Conservation (phyloP, 176 grass and related monocot species). For the Saccharum officinarum region DNA sequence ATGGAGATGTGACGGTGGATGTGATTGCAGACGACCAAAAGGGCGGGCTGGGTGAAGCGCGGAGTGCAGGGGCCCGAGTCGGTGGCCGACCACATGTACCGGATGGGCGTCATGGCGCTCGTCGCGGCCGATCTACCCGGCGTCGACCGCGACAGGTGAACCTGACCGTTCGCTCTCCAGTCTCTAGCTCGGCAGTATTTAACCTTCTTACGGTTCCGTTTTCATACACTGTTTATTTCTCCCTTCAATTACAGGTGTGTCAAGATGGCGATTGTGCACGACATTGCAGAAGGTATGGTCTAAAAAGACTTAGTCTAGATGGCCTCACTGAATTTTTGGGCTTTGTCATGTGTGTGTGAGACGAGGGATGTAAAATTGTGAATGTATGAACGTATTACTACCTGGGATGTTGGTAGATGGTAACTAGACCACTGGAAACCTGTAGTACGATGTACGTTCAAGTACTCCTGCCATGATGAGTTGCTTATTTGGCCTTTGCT, state of each 20-base stretch:
- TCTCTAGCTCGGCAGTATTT: not conserved
- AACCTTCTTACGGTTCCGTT: too few relatives aligned
- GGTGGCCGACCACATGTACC: slow-evolving; percentile 97
- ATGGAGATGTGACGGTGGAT: not conserved
- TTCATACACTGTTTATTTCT: not conserved
- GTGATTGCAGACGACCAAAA: slow-evolving; percentile 74
- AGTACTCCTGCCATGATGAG: not conserved
- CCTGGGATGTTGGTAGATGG: not conserved
- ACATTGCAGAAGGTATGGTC: slow-evolving; percentile 84
- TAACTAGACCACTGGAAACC: not conserved
- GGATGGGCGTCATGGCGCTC: slow-evolving; percentile 96
- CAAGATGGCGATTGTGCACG: slow-evolving; percentile 97
- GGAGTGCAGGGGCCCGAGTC: slow-evolving; percentile 82
- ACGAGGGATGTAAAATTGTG: not conserved
- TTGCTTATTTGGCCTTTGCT: not conserved
- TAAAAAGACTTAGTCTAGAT: not conserved
- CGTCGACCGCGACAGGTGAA: slow-evolving; percentile 80
- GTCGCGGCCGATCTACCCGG: slow-evolving; percentile 83
- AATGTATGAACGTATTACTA: not conserved
- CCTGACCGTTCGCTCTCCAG: not conserved
- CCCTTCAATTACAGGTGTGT: slow-evolving; percentile 53
- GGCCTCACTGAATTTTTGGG: not conserved
- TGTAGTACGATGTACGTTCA: not conserved
- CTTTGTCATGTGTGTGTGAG: not conserved
- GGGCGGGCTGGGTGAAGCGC: slow-evolving; percentile 83